phyloP scores from a whole-genome alignment of 495 filamentous ascomycete genomes.

The Penicillium chermesinum region DNA sequence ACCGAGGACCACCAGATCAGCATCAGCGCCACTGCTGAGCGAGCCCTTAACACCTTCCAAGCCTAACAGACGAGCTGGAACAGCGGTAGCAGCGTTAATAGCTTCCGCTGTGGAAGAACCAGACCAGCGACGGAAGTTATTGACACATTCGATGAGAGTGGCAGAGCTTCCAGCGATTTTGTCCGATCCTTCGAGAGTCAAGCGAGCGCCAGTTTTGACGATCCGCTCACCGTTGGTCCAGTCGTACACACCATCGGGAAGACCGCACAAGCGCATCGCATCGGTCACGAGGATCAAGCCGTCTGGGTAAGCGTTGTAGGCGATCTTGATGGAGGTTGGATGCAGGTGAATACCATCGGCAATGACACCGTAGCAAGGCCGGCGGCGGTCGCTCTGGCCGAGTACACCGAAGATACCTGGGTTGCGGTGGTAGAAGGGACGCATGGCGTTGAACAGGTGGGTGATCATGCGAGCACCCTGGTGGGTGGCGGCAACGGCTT shows the following conservation, averaged over 20 bases:
- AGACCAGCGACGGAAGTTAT: constrained; percentile 72
- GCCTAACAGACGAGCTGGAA: constrained; percentile 69
- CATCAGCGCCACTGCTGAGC: constrained; percentile 66
- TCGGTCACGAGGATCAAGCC: constrained; percentile 59
- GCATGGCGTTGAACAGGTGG: constrained; percentile 89
- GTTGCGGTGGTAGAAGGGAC: constrained; percentile 76
- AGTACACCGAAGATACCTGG: constrained; percentile 79
- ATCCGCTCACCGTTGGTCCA: constrained; percentile 74
- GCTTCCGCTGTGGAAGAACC: constrained; percentile 58
- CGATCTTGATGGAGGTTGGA: constrained; percentile 54
- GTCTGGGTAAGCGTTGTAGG: constrained; percentile 51
- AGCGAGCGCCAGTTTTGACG: constrained; percentile 59
- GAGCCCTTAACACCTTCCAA: constrained; percentile 61
- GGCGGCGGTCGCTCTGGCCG: constrained; percentile 39
- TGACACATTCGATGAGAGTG: constrained; percentile 72
- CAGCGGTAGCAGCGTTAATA: constrained; percentile 63
- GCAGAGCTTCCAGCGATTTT: constrained; percentile 69
- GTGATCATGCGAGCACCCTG: constrained; percentile 78
- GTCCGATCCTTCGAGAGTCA: constrained; percentile 64
- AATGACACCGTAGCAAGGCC: constrained; percentile 57
- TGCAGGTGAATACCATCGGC: constrained; percentile 61
- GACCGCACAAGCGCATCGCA: constrained; percentile 56
- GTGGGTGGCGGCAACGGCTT: constrained; percentile 60
- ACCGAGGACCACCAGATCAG: constrained; percentile 68
- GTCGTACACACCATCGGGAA: constrained; percentile 70